Conservation (phyloP, 2,329 filamentous ascomycete genomes). For the Ascochyta pisi region DNA sequence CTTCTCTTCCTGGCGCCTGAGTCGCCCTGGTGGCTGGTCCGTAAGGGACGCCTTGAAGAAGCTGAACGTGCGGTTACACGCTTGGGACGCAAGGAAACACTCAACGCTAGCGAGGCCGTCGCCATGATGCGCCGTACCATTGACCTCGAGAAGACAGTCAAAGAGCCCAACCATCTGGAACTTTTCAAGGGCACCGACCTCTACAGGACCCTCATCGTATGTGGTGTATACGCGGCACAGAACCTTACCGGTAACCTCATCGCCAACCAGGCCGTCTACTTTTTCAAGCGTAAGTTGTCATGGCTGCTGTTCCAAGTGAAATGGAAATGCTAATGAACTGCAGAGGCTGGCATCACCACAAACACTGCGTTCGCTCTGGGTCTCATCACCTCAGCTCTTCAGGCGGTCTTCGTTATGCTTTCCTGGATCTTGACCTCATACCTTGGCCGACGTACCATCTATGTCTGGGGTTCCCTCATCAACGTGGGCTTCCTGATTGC, state of each 20-base stretch:
- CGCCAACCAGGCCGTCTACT: conserved; percentile 68
- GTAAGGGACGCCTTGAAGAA: conserved; percentile 51
- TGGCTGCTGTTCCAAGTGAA: conserved; percentile 30
- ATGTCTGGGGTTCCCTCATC: conserved; percentile 65
- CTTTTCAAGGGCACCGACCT: conserved; percentile 63
- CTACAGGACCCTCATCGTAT: conserved; percentile 63
- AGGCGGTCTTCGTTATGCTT: conserved; percentile 68
- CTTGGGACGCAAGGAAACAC: conserved; percentile 55
- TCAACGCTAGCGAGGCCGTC: conserved; percentile 55
- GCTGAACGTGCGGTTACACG: conserved; percentile 58
- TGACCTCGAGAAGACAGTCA: conserved; percentile 60
- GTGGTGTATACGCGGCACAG: conserved; percentile 64
- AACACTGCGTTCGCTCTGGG: conserved; percentile 67
- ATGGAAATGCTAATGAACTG: conserved; percentile 20
- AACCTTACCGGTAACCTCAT: conserved; percentile 69
- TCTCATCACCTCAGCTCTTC: conserved; percentile 70
- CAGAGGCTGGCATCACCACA: conserved; percentile 66
- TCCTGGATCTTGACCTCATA: conserved; percentile 72
- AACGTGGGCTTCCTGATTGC: conserved; percentile 62
- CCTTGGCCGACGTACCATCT: conserved; percentile 69
- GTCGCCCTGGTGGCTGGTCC: conserved; percentile 59
- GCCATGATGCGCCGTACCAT: conserved; percentile 67
- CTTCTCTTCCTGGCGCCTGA: conserved; percentile 60
- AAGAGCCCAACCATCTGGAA: conserved; percentile 59
- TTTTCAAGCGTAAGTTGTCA: conserved; percentile 60